phyloP scores from a whole-genome alignment of 352 stramenopile species.

The Phytophthora litchii region DNA sequence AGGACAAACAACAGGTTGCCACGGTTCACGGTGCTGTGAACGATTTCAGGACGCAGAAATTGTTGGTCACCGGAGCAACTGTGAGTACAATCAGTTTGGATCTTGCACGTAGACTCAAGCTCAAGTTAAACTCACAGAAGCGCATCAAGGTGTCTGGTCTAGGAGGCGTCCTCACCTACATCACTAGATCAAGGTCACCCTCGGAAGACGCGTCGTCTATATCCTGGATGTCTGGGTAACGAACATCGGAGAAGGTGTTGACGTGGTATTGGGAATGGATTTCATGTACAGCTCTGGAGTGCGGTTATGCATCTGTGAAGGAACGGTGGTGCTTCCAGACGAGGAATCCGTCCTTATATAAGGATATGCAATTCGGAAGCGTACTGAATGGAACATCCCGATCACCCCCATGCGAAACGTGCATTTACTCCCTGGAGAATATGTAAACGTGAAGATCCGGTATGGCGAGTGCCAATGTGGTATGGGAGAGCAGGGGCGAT shows the following conservation, averaged over 20 bases:
- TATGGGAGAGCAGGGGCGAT: no score
- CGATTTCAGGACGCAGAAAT: conserved; percentile 5
- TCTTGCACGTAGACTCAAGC: conserved; percentile 27
- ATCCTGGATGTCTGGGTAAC: conserved; percentile 14
- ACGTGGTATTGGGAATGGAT: conserved; percentile 35
- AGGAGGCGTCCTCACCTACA: conserved; percentile 26
- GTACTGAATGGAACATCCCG: no score
- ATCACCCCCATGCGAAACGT: no score
- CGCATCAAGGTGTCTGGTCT: conserved; percentile 5
- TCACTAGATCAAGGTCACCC: conserved; percentile 33
- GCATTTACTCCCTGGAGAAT: no score
- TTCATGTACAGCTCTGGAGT: conserved; percentile 36
- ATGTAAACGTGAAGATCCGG: no score
- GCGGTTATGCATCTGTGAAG: conserved; percentile 10
- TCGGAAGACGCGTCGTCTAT: conserved; percentile 25
- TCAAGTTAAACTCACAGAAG: conserved; percentile 2
- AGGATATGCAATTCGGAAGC: no score
- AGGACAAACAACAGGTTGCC: neutral
- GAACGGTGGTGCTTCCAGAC: conserved; percentile 1
- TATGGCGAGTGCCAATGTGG: no score
- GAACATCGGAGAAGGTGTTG: conserved; percentile 33
- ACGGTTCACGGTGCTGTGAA: conserved; percentile 22
- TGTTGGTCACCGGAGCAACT: conserved; percentile 23
- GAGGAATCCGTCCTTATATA: neutral
- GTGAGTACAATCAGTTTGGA: conserved; percentile 31